A percentile compares a stretch with the other conserved stretches of the same genome.
phyloP scores from a whole-genome alignment of 306 rosid genomes.

The Argentina anserina region DNA sequence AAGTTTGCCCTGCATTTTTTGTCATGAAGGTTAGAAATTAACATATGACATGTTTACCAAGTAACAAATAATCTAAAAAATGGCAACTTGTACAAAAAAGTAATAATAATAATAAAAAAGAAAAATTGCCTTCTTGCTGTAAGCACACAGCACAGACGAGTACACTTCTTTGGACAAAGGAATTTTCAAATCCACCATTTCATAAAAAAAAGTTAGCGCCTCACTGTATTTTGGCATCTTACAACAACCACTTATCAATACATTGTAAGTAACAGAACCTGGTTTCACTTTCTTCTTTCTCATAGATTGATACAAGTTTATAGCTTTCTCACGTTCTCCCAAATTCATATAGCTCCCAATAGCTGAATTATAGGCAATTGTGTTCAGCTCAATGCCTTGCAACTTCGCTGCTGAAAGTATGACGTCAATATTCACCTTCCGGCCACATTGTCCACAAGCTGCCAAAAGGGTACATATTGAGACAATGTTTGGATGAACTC shows the following conservation, averaged over 20 bases:
- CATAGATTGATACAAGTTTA: slow-evolving; percentile 63
- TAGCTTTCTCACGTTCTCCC: slow-evolving; percentile 75
- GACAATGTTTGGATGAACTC: slow-evolving; percentile 81
- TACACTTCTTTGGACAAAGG: slow-evolving; percentile 73
- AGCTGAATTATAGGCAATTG: slow-evolving; percentile 83
- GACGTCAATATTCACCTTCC: slow-evolving; percentile 79
- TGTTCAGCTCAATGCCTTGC: slow-evolving; percentile 79
- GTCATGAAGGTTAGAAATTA: slow-evolving; percentile 7
- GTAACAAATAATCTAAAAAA: slow-evolving; percentile 11
- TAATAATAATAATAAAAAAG: background rate
- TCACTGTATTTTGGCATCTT: slow-evolving; percentile 74
- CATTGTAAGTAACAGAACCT: slow-evolving; percentile 72
- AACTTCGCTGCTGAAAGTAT: slow-evolving; percentile 80
- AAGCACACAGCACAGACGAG: slow-evolving; percentile 71
- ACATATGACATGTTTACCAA: slow-evolving; percentile 11
- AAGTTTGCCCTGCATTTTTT: slow-evolving; percentile 56
- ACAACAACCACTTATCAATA: slow-evolving; percentile 90
- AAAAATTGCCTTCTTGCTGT: slow-evolving; percentile 71
- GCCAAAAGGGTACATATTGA: slow-evolving; percentile 87
- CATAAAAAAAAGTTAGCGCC: slow-evolving; percentile 59
- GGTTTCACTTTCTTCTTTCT: slow-evolving; percentile 58
- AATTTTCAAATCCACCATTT: slow-evolving; percentile 59
- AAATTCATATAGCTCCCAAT: slow-evolving; percentile 86
- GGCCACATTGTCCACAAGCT: slow-evolving; percentile 82
- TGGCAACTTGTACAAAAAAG: background rate